Base-by-base conservation (phyloP, 164 flowering plant species). In the Berberis vulgaris region DNA sequence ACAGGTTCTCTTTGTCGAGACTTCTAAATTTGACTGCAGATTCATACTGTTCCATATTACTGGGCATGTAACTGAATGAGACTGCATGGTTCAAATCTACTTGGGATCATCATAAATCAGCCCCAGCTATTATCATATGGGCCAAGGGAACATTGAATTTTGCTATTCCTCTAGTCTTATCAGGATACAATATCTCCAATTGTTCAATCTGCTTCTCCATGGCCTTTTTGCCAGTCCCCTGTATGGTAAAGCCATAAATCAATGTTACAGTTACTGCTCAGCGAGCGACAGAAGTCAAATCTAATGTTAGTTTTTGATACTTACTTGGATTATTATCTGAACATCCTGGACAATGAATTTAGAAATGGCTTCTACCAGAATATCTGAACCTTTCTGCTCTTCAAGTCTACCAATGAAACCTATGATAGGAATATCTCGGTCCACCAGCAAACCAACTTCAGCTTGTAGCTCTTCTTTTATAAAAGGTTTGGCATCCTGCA, bases 51-150 rank as follows among this genome's bases (percentile, higher is more conserved):
- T 86, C 99, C 97, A 67, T 89, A 94, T 55, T 80, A 80, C 99
- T 86, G 86, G 45, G 96, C 97, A 43, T 91, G 93, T 60, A 94
- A 67, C 62, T 94, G 99, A 69, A 87, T 87, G 71, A 94, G 97
- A 53, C 99, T 97, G 69, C 99, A 94, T 5, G 99, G 99, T 70
- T 94, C 99, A 71, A 94, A 94, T 79, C 97, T 77, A 65, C 96
- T 89, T 0, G 97, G 91, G 66, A 91, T 45, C 73, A 94, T 38
- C 79, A 91, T 69, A 60, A 87, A 75, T 86, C 91, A 66, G 93
- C 87, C 1, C 95, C 99, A 45, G 95, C 97, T 43, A 72, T 86
- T 13, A 94, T 88, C 91, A 78, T 80, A 70, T 94, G 99, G 13
- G 99, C 97, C 66, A 91, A 70, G 2, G 87, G 83, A 42, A 82